phyloP scores from a whole-genome alignment of 2,329 filamentous ascomycete genomes.

The Phialemonium atrogriseum region DNA sequence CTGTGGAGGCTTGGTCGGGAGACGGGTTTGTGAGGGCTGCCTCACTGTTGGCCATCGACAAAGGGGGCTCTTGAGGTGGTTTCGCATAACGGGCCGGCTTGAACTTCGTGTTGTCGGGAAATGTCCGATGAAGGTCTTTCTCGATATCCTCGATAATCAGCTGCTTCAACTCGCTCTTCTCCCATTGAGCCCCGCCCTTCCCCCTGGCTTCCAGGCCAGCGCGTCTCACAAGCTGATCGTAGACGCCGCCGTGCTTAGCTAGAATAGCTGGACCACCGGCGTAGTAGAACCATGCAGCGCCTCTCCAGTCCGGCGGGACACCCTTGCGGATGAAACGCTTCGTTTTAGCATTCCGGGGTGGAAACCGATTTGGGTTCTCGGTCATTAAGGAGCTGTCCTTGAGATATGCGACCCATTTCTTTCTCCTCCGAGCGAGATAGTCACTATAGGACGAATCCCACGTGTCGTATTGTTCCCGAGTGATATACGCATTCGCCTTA shows the following conservation, averaged over 20 bases:
- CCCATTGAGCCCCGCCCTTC: constrained; percentile 6
- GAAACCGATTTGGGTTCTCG: constrained; percentile 67
- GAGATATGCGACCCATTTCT: constrained; percentile 76
- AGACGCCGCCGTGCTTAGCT: constrained; percentile 67
- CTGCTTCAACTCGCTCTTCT: constrained; percentile 44
- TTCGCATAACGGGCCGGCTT: constrained; percentile 37
- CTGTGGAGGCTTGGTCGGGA: constrained; percentile 10
- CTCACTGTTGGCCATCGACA: background rate
- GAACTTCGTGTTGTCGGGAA: constrained; percentile 88
- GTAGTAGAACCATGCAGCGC: constrained; percentile 97
- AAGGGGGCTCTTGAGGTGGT: constrained; percentile 7
- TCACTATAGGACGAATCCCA: constrained; percentile 72
- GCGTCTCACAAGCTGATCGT: constrained; percentile 59
- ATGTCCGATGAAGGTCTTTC: constrained; percentile 85
- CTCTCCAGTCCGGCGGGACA: constrained; percentile 86
- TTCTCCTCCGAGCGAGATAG: constrained; percentile 64
- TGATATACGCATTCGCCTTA: constrained; percentile 75
- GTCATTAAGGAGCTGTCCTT: constrained; percentile 68
- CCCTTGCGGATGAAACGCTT: constrained; percentile 90
- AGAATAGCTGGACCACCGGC: constrained; percentile 77
- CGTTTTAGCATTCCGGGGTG: constrained; percentile 70
- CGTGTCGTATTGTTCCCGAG: constrained; percentile 65
- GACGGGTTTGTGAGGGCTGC: constrained; percentile 16
- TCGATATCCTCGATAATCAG: constrained; percentile 86
- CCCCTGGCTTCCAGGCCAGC: constrained; percentile 13